phyloP scores from a whole-genome alignment of 768 basidiomycete species.

The Pleurotus eryngii region DNA sequence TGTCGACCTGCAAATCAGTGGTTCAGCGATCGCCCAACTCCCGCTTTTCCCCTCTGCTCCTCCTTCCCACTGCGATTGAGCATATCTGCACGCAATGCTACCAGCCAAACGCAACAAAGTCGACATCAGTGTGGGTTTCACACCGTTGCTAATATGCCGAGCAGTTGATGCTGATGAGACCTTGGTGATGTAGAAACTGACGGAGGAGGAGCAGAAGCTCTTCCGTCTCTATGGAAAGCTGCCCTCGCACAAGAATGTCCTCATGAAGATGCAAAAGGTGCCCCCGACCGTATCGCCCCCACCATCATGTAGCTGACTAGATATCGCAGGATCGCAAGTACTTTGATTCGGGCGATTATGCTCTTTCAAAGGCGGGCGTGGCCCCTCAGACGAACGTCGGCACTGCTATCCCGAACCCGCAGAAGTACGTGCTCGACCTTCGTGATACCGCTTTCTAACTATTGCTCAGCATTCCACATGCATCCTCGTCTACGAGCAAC shows the following conservation, averaged over 20 bases:
- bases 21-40: neutral
- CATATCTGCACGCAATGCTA: slow-evolving; percentile 48
- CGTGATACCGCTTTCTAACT: slow-evolving; percentile 12
- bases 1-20: neutral
- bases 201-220: slow-evolving; percentile 89
- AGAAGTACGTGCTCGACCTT: slow-evolving; percentile 62
- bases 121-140: slow-evolving; percentile 79
- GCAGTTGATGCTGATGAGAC: slow-evolving; percentile 18
- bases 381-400: slow-evolving; percentile 87
- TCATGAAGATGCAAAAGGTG: slow-evolving; percentile 96
- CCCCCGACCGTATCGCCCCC: slow-evolving; percentile 12
- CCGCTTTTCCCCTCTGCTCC: slow-evolving; percentile 18
- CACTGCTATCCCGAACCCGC: slow-evolving; percentile 96
- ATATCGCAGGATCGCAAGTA: slow-evolving; percentile 88
- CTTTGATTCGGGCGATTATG: slow-evolving; percentile 99
- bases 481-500: slow-evolving; percentile 62
- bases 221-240: slow-evolving; percentile 94
- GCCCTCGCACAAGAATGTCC: slow-evolving; percentile 88
- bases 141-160: neutral
- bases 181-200: slow-evolving; percentile 56
- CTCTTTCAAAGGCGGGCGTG: slow-evolving; percentile 91
- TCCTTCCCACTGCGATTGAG: slow-evolving; percentile 16
- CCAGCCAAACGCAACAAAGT: slow-evolving; percentile 86
- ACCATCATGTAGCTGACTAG: slow-evolving; percentile 9
- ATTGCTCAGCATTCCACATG: slow-evolving; percentile 80